Conservation (phyloP, 257 asterid genomes). For the Petunia axillaris region DNA sequence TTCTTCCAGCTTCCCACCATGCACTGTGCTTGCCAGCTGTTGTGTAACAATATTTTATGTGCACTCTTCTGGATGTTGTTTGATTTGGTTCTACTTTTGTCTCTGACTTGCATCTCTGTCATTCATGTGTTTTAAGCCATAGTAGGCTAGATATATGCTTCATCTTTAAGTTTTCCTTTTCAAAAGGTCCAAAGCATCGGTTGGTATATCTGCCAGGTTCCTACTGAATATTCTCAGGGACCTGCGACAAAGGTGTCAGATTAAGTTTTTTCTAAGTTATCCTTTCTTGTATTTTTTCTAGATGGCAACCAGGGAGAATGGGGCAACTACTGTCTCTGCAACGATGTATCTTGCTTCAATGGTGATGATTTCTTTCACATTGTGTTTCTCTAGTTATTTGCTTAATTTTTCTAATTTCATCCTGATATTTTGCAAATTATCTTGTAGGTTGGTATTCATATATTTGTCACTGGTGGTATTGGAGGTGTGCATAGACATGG, state of each 20-base stretch:
- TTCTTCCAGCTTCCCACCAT: too few relatives aligned
- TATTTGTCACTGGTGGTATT: constrained; percentile 95
- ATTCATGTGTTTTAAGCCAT: neutral
- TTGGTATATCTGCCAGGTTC: neutral
- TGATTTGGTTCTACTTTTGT: neutral
- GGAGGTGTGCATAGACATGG: constrained; percentile 99
- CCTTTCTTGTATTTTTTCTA: constrained; percentile 34
- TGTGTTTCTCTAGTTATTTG: neutral
- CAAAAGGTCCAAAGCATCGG: neutral
- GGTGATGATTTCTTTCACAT: constrained; percentile 49
- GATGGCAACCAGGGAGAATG: constrained; percentile 86
- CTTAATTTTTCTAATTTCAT: constrained; percentile 4
- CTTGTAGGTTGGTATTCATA: constrained; percentile 81
- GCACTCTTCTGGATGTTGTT: constrained; percentile 12
- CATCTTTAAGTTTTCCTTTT: neutral
- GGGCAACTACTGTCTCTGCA: constrained; percentile 98
- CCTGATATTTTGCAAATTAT: constrained; percentile 1
- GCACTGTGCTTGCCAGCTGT: too few relatives aligned
- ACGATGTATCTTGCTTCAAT: constrained; percentile 87
- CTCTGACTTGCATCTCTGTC: neutral
- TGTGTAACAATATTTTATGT: neutral
- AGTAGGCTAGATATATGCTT: constrained; percentile 4
- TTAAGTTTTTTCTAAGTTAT: neutral
- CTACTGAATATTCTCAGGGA: constrained; percentile 19
- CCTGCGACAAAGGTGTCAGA: neutral